Evolutionary conservation across 768 basidiomycete species (phyloP).

Genomic region (Rhizopogon rudus): DNA sequence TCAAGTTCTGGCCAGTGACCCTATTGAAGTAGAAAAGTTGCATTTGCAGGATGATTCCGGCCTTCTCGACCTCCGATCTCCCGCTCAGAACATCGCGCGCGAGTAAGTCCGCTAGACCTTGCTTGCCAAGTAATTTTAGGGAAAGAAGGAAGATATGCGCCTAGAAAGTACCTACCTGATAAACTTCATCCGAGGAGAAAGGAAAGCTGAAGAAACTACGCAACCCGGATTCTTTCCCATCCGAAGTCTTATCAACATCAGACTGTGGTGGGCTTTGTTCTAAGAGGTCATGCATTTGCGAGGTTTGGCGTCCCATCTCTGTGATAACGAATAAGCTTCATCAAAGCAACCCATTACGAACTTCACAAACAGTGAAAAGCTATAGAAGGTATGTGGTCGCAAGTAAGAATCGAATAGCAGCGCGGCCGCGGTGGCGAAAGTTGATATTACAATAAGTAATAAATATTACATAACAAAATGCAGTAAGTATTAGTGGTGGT

Average conservation of each 20-base stretch:
- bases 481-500: neutral
- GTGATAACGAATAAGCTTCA: neutral
- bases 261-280: neutral
- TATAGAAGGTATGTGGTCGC: neutral
- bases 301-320: neutral
- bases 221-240: neutral
- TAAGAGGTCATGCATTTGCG: neutral
- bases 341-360: neutral
- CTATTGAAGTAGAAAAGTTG: conserved; percentile 73
- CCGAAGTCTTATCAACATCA: neutral
- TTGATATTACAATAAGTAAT: too few species aligned
- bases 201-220: conserved; percentile 38
- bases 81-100: conserved; percentile 33
- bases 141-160: conserved; percentile 1
- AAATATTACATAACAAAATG: neutral
- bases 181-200: conserved; percentile 53
- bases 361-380: neutral
- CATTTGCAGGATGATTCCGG: conserved; percentile 47
- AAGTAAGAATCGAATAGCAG: neutral
- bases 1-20: conserved; percentile 28
- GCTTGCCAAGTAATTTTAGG: conserved; percentile 35
- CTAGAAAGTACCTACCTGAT: conserved; percentile 43
- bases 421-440: too few species aligned
- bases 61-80: conserved; percentile 33
- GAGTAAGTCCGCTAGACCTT: conserved; percentile 59